Evolutionary conservation across 257 asterid species (phyloP), one percentile per base, ranked within the genome.

Genomic region (Henckelia pumila): DNA sequence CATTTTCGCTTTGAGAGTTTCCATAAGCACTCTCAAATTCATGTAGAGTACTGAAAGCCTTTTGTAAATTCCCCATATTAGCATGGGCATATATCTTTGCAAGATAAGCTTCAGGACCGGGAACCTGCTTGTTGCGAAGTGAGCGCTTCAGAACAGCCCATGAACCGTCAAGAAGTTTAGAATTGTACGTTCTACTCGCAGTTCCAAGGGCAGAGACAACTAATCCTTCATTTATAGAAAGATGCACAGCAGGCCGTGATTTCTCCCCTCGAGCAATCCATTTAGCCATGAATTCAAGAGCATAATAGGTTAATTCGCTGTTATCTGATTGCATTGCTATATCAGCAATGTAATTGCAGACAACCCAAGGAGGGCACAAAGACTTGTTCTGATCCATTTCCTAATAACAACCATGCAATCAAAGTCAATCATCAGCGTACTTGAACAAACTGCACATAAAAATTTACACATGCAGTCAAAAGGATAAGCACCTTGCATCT

Each of bases 331-430:
- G 89, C 80, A 82, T 78, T 28, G 96, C 97, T 23, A 74, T 64
- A 61, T 91, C 95, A 44, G 96, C 96, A 61, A 88, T 73, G 61
- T 29, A 40, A 71, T 81, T 79, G 91, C 97, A 88, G 69, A 82
- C 28, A 55, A 35, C 53, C 99, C 97, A 94, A 8, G 82, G 81
- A 44, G 96, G 95, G 62, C 89, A 76, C 5, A 87, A 70, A 50
- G 79, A 86, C 74, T 87, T 94, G 93, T 93, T 88, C 76, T 91
- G 86, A 63, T 85, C 97, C 87, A 78, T 87, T 91, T 86, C 87
- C 99, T 94, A 91, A 63, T 52, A 56, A 67, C 77, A 75, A 76
- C 76, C 68, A 72, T 20, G 61, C 67, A 64, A 57, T 58, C 66
- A 58, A 50, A 47, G 60, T 74, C 67, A 70, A 56, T 64, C 14